Evolutionary conservation across 2,329 filamentous ascomycete species (phyloP), one percentile per base, ranked within the genome.

Genomic region (Aureobasidium leucospermi): DNA sequence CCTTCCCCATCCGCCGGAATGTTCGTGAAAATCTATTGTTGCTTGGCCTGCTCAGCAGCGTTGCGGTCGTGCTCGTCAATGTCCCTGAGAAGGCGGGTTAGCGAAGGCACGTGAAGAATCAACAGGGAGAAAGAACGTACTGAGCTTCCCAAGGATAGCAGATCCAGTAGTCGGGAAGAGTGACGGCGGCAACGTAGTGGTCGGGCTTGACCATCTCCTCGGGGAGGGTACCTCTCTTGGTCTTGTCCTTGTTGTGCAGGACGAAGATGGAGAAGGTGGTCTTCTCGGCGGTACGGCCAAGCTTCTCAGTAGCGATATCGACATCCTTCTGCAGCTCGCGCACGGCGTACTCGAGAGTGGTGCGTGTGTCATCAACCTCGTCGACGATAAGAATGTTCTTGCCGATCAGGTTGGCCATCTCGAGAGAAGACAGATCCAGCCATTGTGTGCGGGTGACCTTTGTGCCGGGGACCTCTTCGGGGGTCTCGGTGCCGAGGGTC

Each of bases 361-460:
- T 96, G 67, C 92, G 84, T 60, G 92, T 96, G 76, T 96, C 92
- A 72, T 96, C 92, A 45, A 96, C 92, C 82, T 96, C 91, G 71
- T 96, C 91, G 36, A 96, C 91, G 64, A 96, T 96, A 65, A 96
- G 79, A 63, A 96, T 85, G 73, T 89, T 89, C 83, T 95, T 95
- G 76, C 90, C 90, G 64, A 96, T 87, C 70, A 96, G 79, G 76
- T 92, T 92, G 71, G 85, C 82, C 87, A 96, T 94, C 75, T 91
- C 86, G 65, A 96, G 82, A 49, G 87, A 87, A 65, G 82, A 89
- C 62, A 99, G 79, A 75, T 99, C 94, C 60, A 99, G 85, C 94
- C 94, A 99, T 83, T 99, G 94, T 41, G 94, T 97, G 67, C 94
- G 89, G 43, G 90, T 97, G 67, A 99, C 94, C 78, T 95, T 94